Evolutionary conservation across 192 early-diverging fungal genomes (phyloP), one percentile per base, ranked within the genome.

Genomic region (Thoreauomyces humboldtii): DNA sequence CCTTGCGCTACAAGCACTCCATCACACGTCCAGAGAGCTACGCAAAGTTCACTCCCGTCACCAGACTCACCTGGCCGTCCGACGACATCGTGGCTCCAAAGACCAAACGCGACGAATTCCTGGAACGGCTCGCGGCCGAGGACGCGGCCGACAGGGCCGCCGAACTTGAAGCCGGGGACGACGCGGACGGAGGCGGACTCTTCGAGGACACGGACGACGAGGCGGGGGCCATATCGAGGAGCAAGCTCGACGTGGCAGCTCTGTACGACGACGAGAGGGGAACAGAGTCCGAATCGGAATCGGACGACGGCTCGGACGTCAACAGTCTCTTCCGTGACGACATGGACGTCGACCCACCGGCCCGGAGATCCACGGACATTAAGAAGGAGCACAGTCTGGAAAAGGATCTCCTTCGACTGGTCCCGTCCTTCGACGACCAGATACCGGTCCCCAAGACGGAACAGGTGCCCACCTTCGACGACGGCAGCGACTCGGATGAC

Each of bases 1-100:
- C 88, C 1, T 70, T 75, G 5, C 78, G 83, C 53, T 82, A 87
- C 71, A 88, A 87, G 67, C 78, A 88, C 54, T 84, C 76, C 48
- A 73, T 86, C 44, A 77, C 77, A 22, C 86, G 86, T 46, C 61
- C 88, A 19, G 81, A 79, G 53, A 73, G 76, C 22, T 45, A 73
- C 27, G 65, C 59, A 42, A 9, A 56, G 58, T 12, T 71, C 69
- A 66, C 56, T 4, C 57, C 70, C 6, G 56, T 72, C 12, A 14
- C 35, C 7, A 15, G 36, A 9, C 47, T 72, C 15, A 35, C 42
- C 0, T 66, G 70, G 63, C 63, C 71, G 59, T 31, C 47, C 51
- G 44, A 51, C 41, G 27, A 63, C 44, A 48, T 55, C 67, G 22
- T 54, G 24, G 52, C 52, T 1, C 59, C 60, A 38, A 25, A 65